Percentiles rank a stretch among this genome's conserved stretches.
These are phyloP conservation scores for Ceratocystiopsis brevicomis DNA, from an alignment of 2,329 filamentous ascomycete genomes.

Conservation along the genomic window DNA sequence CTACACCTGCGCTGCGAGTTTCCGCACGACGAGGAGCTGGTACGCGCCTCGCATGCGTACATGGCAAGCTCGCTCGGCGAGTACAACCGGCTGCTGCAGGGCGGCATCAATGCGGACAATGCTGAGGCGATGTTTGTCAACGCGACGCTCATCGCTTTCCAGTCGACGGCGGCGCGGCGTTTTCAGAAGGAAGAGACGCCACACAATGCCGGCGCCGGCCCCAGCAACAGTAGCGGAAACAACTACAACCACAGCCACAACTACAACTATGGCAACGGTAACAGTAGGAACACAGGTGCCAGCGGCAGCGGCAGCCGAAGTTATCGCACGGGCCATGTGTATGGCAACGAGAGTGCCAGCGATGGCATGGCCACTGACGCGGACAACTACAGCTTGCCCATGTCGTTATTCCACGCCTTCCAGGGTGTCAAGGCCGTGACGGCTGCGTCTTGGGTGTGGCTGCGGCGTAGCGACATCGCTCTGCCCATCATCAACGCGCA, in stretches of 20 bases:
- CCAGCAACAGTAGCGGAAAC: too few relatives aligned
- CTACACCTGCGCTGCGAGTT: conserved; percentile 38
- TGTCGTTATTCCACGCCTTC: conserved; percentile 48
- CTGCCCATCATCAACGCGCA: conserved; percentile 45
- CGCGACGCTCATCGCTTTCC: conserved; percentile 44
- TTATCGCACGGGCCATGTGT: too few relatives aligned
- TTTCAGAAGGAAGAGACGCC: conserved; percentile 35
- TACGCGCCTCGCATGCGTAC: conserved; percentile 44
- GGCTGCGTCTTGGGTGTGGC: conserved; percentile 44
- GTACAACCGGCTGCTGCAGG: conserved; percentile 36
- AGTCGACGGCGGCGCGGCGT: conserved; percentile 43
- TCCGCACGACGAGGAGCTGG: conserved; percentile 39
- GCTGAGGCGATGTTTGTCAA: conserved; percentile 46
- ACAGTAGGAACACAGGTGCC: too few relatives aligned
- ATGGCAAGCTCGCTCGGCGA: conserved; percentile 43
- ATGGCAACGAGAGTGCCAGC: too few relatives aligned
- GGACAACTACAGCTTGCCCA: conserved; percentile 34
- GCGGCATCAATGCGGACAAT: conserved; percentile 37
- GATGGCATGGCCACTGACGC: background rate
- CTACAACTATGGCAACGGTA: too few relatives aligned
- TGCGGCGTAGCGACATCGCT: conserved; percentile 36
- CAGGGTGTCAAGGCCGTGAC: conserved; percentile 49
- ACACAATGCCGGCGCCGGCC: too few relatives aligned
- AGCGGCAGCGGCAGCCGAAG: too few relatives aligned
- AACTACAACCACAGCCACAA: too few relatives aligned